Evolutionary conservation across 768 basidiomycete genomes (phyloP), one percentile per base, ranked within the genome.

Genomic region (Butyriboletus loyo): DNA sequence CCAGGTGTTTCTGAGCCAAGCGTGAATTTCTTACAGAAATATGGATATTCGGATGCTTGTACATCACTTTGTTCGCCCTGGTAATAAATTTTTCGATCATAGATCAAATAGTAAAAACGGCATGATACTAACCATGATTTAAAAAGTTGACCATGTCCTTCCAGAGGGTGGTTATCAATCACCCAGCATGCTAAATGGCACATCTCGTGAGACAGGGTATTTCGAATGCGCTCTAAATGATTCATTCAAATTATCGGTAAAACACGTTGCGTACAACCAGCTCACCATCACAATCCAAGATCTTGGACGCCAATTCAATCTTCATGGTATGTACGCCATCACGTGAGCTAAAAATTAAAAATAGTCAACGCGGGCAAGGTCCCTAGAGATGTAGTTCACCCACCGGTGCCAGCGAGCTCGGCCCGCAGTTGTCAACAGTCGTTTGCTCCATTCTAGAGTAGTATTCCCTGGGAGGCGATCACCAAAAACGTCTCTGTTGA

Each of bases 201-300:
- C 91, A 94, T 92, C 67, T 95, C 92, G 60, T 95, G 92, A 28
- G 89, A 84, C 13, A 95, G 71, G 1, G 92, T 94, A 61, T 87
- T 85, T 32, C 86, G 76, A 44, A 94, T 86, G 35, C 90, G 82
- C 49, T 89, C 92, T 93, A 52, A 30, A 50, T n/a, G 3, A 35
- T 37, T 9, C 25, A 35, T 42, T 24, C 35, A 24, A 15, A 13
- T 41, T 1, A 28, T 46, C 40, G 39, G 21, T 15, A 13, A 7
- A n/a, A 8, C 10, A 11, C 24, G 19, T 24, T 17, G 7, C 24
- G 9, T 19, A 15, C 22, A 30, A 17, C 17, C 28, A 11, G 53
- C 75, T 52, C 51, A 89, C 91, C 88, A 58, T 88, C 80, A 45
- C 78, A 81, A 56, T 89, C 89, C 53, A 93, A 67, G 27, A 95